Evolutionary conservation across 495 filamentous ascomycete genomes (phyloP).

Genomic region (Trichoderma reesei): DNA sequence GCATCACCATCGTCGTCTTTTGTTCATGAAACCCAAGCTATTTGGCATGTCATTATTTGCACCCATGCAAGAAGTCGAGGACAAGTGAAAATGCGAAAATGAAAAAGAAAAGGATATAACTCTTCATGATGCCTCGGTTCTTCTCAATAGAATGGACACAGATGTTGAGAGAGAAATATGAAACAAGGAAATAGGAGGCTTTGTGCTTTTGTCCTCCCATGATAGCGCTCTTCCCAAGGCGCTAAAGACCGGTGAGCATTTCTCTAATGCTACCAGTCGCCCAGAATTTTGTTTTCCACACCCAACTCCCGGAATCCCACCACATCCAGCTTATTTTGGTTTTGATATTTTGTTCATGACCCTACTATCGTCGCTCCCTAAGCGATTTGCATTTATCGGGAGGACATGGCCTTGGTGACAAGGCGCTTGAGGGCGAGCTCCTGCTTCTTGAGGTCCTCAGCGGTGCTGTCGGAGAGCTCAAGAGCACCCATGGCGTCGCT

Average conservation of each 20-base stretch:
- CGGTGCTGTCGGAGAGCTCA: slow-evolving; percentile 54
- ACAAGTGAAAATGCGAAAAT: slow-evolving; percentile 22
- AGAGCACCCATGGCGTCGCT: slow-evolving; percentile 43
- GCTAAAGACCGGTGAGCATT: neutral
- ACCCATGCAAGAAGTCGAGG: slow-evolving; percentile 21
- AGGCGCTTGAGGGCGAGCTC: slow-evolving; percentile 95
- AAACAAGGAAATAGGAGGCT: slow-evolving; percentile 9
- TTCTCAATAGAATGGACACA: slow-evolving; percentile 8
- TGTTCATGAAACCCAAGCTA: slow-evolving; percentile 12
- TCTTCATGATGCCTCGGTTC: slow-evolving; percentile 14
- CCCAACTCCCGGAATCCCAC: slow-evolving; percentile 3
- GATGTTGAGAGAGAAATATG: neutral
- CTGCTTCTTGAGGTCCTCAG: slow-evolving; percentile 99
- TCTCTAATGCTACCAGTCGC: neutral
- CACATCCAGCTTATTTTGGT: neutral
- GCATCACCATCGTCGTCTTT: slow-evolving; percentile 19
- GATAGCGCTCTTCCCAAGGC: slow-evolving; percentile 8
- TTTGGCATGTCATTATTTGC: slow-evolving; percentile 13
- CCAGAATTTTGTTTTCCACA: slow-evolving; percentile 9
- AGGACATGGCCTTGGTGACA: slow-evolving; percentile 94
- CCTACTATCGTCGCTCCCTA: neutral
- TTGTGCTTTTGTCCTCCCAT: neutral
- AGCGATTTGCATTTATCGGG: slow-evolving; percentile 45
- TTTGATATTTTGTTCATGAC: neutral
- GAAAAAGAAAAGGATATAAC: slow-evolving; percentile 10